Conservation (phyloP, 208 protist genomes). For the Phytomonas sp. region DNA sequence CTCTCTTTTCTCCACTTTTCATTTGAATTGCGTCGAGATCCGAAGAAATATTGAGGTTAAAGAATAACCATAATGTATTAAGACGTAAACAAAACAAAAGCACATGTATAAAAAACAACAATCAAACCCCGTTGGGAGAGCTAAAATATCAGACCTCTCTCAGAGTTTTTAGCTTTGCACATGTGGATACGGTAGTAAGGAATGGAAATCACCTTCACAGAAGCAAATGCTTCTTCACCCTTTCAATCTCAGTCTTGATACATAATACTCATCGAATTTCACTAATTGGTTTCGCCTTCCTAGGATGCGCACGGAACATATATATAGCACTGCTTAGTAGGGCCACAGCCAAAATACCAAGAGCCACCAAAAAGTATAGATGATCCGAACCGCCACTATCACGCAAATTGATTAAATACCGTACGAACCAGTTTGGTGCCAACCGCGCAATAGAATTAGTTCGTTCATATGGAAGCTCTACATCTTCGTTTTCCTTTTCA, state of each 20-base stretch:
- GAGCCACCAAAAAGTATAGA: slow-evolving; percentile 27
- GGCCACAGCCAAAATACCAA: slow-evolving; percentile 14
- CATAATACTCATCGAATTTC: slow-evolving; percentile 43
- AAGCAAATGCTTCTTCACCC: background rate
- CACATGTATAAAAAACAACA: slow-evolving; percentile 9
- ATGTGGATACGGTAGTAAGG: background rate
- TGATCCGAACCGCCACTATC: slow-evolving; percentile 64
- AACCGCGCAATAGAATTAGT: slow-evolving; percentile 57
- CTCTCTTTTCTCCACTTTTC: background rate
- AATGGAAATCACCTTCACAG: background rate
- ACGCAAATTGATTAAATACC: slow-evolving; percentile 72
- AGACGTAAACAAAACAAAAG: background rate
- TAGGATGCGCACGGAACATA: slow-evolving; percentile 75
- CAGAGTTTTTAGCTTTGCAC: background rate
- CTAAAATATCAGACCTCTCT: background rate
- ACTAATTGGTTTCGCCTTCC: slow-evolving; percentile 32
- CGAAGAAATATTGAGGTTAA: background rate
- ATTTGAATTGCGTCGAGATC: background rate
- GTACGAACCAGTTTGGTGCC: slow-evolving; percentile 82
- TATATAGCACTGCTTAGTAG: slow-evolving; percentile 43
- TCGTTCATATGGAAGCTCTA: slow-evolving; percentile 78
- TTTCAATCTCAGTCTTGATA: background rate
- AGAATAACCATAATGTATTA: background rate
- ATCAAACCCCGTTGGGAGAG: background rate
- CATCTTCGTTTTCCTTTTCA: slow-evolving; percentile 72